Evolutionary conservation across 164 flowering plant genomes (phyloP).

Genomic region (Aristolochia californica): DNA sequence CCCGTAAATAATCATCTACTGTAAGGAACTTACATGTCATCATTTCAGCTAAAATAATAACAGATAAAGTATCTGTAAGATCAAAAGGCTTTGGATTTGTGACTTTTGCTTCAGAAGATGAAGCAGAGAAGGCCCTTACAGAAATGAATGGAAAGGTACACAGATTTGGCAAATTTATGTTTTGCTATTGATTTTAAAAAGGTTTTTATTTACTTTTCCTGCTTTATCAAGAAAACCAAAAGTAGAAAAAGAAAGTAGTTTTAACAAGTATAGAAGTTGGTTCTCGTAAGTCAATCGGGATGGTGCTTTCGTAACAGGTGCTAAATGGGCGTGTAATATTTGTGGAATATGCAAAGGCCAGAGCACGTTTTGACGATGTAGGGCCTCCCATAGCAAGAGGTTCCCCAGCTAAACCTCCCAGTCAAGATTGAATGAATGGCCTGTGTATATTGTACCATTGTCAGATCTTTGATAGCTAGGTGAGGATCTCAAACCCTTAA

Average conservation of each 20-base stretch:
- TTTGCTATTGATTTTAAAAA: too few species aligned
- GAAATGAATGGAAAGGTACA: constrained; percentile 81
- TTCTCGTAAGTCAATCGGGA: not conserved
- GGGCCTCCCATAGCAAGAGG: constrained; percentile 76
- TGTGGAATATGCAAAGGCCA: constrained; percentile 69
- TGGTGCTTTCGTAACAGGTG: constrained; percentile 22
- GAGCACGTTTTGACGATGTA: constrained; percentile 10
- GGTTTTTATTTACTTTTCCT: too few species aligned
- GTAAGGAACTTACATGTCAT: not conserved
- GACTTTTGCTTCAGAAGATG: constrained; percentile 75
- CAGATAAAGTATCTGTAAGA: constrained; percentile 57
- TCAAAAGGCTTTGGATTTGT: constrained; percentile 95
- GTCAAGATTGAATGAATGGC: not conserved
- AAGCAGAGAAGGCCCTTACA: constrained; percentile 52
- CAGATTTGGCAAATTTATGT: not conserved
- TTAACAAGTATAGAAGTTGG: too few species aligned
- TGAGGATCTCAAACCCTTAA: too few species aligned
- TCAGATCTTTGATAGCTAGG: too few species aligned
- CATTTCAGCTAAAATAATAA: constrained; percentile 51
- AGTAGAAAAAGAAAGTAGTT: too few species aligned
- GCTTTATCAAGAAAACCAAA: too few species aligned
- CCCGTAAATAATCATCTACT: not conserved
- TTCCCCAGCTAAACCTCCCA: constrained; percentile 34
- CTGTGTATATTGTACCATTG: too few species aligned
- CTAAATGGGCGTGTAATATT: constrained; percentile 62